Evolutionary conservation across 2,329 filamentous ascomycete genomes (phyloP).

Genomic region (Cladophialophora chaetospira): DNA sequence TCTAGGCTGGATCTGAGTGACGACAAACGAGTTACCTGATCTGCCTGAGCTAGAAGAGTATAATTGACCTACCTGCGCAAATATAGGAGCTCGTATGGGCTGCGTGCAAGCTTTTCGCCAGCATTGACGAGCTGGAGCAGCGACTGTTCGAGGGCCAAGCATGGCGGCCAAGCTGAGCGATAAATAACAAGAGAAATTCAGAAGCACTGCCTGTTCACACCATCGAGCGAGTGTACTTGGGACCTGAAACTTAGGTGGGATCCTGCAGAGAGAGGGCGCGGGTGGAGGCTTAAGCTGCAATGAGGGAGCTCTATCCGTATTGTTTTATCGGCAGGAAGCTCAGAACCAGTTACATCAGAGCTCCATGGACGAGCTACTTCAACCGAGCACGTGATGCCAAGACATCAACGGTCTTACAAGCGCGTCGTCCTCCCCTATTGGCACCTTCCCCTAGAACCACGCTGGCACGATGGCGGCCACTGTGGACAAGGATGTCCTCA

Average conservation of each 20-base stretch:
- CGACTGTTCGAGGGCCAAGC: slow-evolving; percentile 79
- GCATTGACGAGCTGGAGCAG: slow-evolving; percentile 76
- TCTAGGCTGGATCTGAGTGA: slow-evolving; percentile 55
- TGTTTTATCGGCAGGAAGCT: slow-evolving; percentile 18
- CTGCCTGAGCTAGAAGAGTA: slow-evolving; percentile 16
- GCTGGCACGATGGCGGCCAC: slow-evolving; percentile 59
- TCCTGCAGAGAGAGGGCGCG: slow-evolving; percentile 1
- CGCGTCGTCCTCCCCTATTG: neutral
- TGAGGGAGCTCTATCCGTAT: slow-evolving; percentile 23
- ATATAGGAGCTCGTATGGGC: slow-evolving; percentile 50
- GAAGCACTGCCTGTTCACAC: slow-evolving; percentile 31
- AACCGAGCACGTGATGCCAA: neutral
- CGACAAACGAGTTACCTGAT: slow-evolving; percentile 17
- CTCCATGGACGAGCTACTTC: neutral
- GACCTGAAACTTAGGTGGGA: neutral
- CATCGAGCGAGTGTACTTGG: slow-evolving; percentile 16
- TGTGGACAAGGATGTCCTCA: slow-evolving; percentile 74
- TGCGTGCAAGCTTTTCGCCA: slow-evolving; percentile 63
- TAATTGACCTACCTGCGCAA: slow-evolving; percentile 58
- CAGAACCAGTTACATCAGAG: slow-evolving; percentile 24
- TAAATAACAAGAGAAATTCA: slow-evolving; percentile 31
- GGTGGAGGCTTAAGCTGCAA: neutral
- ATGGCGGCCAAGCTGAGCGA: slow-evolving; percentile 57
- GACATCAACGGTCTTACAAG: slow-evolving; percentile 19
- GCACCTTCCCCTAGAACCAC: slow-evolving; percentile 17